Conservation (phyloP, 2,329 filamentous ascomycete species). For the Orbilia oligospora region DNA sequence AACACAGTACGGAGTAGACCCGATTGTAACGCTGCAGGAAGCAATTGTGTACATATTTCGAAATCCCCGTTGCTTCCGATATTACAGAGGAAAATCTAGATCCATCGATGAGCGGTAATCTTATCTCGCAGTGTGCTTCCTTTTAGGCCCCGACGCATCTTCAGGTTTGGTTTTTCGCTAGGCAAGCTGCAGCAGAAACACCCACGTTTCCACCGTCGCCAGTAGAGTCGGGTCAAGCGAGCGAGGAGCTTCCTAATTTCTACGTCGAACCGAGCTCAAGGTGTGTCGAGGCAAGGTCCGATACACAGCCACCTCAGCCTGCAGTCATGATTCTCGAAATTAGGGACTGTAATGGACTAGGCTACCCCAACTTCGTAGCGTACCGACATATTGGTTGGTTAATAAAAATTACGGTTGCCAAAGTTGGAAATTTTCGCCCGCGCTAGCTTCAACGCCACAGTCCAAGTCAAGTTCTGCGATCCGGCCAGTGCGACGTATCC, state of each 20-base stretch:
- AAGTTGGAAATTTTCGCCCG: slow-evolving; percentile 30
- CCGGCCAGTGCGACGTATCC: slow-evolving; percentile 34
- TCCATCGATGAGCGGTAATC: slow-evolving; percentile 35
- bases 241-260: slow-evolving; percentile 55
- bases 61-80: slow-evolving; percentile 14
- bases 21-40: neutral
- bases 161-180: slow-evolving; percentile 44
- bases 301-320: slow-evolving; percentile 50
- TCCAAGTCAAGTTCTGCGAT: slow-evolving; percentile 18
- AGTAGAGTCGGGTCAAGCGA: slow-evolving; percentile 56
- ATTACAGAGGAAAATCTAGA: slow-evolving; percentile 26
- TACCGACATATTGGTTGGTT: neutral
- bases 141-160: slow-evolving; percentile 33
- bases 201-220: slow-evolving; percentile 45
- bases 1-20: neutral
- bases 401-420: slow-evolving; percentile 29
- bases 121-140: slow-evolving; percentile 59
- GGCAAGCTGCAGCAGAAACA: slow-evolving; percentile 39
- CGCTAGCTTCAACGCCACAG: slow-evolving; percentile 41
- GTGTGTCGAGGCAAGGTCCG: slow-evolving; percentile 28
- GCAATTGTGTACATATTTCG: neutral
- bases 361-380: neutral
- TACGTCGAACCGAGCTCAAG: slow-evolving; percentile 33
- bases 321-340: slow-evolving; percentile 47
- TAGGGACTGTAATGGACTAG: slow-evolving; percentile 57